Evolutionary conservation across 1,139 yeast genomes (phyloP).

Genomic region (Suhomyces wounanorum): DNA sequence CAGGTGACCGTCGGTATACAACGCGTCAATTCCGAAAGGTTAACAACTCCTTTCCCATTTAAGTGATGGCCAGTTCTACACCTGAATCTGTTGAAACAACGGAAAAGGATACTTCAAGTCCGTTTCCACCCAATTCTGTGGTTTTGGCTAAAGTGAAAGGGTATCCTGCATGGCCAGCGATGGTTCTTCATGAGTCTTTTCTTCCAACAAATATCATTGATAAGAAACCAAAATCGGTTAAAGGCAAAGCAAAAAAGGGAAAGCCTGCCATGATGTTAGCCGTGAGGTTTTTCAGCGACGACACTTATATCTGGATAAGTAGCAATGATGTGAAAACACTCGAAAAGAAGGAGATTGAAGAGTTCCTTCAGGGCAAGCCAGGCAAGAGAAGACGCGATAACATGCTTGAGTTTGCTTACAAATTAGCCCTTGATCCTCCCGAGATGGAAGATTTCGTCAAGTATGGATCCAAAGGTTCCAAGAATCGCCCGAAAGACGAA

Average conservation of each 20-base stretch:
- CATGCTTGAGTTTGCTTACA: slow-evolving; percentile 40
- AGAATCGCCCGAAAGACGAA: slow-evolving; percentile 21
- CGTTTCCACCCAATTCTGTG: slow-evolving; percentile 26
- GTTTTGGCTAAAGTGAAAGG: slow-evolving; percentile 78
- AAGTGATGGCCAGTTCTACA: not conserved
- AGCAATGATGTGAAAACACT: slow-evolving; percentile 43
- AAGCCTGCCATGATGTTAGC: slow-evolving; percentile 34
- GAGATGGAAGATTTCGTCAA: slow-evolving; percentile 44
- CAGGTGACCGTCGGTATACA: not conserved
- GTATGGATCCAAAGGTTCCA: slow-evolving; percentile 44
- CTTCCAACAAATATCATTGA: slow-evolving; percentile 55
- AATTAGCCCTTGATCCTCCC: slow-evolving; percentile 45
- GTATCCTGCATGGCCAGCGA: slow-evolving; percentile 82
- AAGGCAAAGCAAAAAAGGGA: slow-evolving; percentile 22
- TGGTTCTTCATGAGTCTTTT: slow-evolving; percentile 60
- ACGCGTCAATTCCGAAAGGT: not conserved
- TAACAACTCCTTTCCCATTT: not conserved
- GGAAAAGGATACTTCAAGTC: not conserved
- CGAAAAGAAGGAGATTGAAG: slow-evolving; percentile 28
- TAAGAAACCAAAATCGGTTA: slow-evolving; percentile 48
- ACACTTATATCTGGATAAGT: slow-evolving; percentile 65
- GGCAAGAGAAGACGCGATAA: slow-evolving; percentile 38
- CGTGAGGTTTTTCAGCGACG: slow-evolving; percentile 65
- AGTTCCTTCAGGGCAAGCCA: slow-evolving; percentile 23
- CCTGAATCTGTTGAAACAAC: slow-evolving; percentile 1